Evolutionary conservation across 139 green algal species (phyloP).

Genomic region (Protoeuglena noctilucae): DNA sequence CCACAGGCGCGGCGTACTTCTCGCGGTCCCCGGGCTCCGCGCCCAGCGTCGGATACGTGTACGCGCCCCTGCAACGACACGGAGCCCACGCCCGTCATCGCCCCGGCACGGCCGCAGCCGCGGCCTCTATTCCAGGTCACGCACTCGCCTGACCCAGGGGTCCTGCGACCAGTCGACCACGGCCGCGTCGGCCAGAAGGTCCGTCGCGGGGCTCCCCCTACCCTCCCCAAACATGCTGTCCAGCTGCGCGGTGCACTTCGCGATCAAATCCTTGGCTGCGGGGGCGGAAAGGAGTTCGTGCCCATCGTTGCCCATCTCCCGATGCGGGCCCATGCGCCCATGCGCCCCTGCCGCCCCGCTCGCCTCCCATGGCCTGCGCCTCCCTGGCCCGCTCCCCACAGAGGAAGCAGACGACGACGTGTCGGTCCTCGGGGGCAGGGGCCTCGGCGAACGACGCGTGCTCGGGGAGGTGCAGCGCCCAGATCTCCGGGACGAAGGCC

Average conservation of each 20-base stretch:
- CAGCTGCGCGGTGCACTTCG: too few relatives aligned
- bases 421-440: not conserved
- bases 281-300: constrained; percentile 4
- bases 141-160: not conserved
- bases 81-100: too few relatives aligned
- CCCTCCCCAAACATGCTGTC: too few relatives aligned
- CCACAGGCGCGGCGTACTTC: not conserved
- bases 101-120: too few relatives aligned
- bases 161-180: too few relatives aligned
- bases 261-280: too few relatives aligned
- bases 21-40: not conserved
- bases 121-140: not conserved
- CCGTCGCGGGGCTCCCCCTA: too few relatives aligned
- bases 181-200: too few relatives aligned
- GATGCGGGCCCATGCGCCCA: not conserved
- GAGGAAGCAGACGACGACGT: not conserved
- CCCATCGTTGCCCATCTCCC: not conserved
- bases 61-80: too few relatives aligned
- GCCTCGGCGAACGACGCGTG: not conserved
- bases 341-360: not conserved
- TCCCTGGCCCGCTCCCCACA: not conserved
- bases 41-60: constrained; percentile 1
- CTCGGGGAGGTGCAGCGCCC: not conserved
- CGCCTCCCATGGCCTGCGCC: not conserved
- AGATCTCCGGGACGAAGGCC: not conserved